Percentiles rank a stretch among this genome's conserved stretches.
phyloP scores from a whole-genome alignment of 2,329 filamentous ascomycete genomes.

The Penicillium sp. region DNA sequence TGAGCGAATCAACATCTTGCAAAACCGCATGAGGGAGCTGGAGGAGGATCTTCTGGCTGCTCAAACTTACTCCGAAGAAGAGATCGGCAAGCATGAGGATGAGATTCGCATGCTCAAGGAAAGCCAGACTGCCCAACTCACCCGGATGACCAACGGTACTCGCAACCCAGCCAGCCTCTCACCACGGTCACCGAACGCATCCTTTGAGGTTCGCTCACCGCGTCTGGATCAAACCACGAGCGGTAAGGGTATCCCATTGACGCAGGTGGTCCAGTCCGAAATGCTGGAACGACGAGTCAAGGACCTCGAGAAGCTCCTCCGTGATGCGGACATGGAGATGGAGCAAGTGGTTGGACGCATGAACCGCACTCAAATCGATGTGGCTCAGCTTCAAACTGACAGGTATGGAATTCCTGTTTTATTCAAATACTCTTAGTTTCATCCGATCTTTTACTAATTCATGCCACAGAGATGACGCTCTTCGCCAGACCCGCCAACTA shows the following conservation, averaged over 20 bases:
- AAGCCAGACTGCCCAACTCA: conserved; percentile 70
- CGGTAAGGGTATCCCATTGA: conserved; percentile 56
- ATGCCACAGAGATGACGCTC: conserved; percentile 61
- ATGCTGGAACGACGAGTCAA: conserved; percentile 72
- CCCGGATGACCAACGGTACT: conserved; percentile 60
- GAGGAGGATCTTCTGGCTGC: conserved; percentile 81
- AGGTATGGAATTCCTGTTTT: conserved; percentile 32
- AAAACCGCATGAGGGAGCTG: conserved; percentile 71
- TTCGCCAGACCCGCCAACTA: conserved; percentile 65
- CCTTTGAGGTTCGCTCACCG: conserved; percentile 57
- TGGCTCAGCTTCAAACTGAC: conserved; percentile 66
- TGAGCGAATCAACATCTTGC: conserved; percentile 76
- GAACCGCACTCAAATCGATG: conserved; percentile 78
- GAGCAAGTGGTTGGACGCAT: conserved; percentile 76
- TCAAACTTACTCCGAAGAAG: conserved; percentile 82
- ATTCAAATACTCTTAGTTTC: neutral
- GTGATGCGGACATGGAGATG: conserved; percentile 75
- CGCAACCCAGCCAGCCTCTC: conserved; percentile 48
- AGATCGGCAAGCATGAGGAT: conserved; percentile 77
- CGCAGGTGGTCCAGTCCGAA: conserved; percentile 69
- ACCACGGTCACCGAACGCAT: conserved; percentile 59
- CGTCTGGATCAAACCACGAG: conserved; percentile 59
- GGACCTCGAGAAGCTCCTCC: conserved; percentile 78
- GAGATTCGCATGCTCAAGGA: conserved; percentile 74
- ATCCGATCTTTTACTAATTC: conserved; percentile 21